Evolutionary conservation across 169 alveolate genomes (phyloP).

Genomic region (Cryptosporidium ubiquitum): DNA sequence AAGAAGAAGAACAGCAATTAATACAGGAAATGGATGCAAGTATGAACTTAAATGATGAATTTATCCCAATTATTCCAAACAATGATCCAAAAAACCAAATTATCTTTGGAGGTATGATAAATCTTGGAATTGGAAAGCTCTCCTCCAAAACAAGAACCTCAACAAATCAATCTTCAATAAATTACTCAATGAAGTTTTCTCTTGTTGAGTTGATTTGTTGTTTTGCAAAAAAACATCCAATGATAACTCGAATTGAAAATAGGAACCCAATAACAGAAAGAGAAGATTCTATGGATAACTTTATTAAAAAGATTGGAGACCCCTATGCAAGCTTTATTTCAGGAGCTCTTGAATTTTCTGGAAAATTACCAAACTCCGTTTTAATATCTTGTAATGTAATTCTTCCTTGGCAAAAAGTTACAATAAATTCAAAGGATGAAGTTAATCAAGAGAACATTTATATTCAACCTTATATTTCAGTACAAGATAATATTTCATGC

Average conservation of each 20-base stretch:
- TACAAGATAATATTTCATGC: constrained; percentile 21
- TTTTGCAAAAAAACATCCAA: constrained; percentile 46
- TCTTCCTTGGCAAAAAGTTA: constrained; percentile 59
- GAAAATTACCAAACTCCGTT: constrained; percentile 44
- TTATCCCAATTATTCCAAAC: background rate
- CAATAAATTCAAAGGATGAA: background rate
- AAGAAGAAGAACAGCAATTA: background rate
- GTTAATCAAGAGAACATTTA: background rate
- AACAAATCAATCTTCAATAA: background rate
- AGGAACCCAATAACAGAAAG: background rate
- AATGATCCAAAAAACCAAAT: background rate
- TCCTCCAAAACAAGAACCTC: background rate
- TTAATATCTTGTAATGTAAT: constrained; percentile 26
- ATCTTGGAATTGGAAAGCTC: constrained; percentile 24
- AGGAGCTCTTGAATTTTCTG: constrained; percentile 19
- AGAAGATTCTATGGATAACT: background rate
- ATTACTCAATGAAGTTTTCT: constrained; percentile 20
- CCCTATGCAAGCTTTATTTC: constrained; percentile 43
- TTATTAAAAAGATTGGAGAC: background rate
- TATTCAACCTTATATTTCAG: constrained; percentile 37
- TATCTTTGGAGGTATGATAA: background rate
- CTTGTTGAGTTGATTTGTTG: constrained; percentile 27
- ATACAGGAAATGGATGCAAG: background rate
- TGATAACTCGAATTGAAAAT: constrained; percentile 10
- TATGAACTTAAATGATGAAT: constrained; percentile 1